Evolutionary conservation across 2,329 filamentous ascomycete genomes (phyloP).

Genomic region (Venturia nashicola): DNA sequence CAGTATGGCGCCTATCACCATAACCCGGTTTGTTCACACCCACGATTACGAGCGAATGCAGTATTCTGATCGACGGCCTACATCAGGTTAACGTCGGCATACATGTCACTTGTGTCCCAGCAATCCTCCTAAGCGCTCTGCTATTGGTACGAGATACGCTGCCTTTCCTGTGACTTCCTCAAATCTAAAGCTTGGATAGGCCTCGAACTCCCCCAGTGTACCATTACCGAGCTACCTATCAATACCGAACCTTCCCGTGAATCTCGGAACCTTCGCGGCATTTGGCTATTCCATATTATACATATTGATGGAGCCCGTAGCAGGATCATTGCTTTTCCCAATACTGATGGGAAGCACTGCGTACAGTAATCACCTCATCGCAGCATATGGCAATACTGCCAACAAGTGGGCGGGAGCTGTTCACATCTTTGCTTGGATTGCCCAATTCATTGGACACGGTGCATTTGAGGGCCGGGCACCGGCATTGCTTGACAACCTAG

Average conservation of each 20-base stretch:
- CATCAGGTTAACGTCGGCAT: conserved; percentile 60
- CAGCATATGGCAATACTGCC: conserved; percentile 45
- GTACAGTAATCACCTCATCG: conserved; percentile 60
- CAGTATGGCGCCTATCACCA: conserved; percentile 80
- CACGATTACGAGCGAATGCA: not conserved
- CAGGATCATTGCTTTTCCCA: conserved; percentile 63
- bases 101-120: conserved; percentile 67
- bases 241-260: conserved; percentile 45
- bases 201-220: conserved; percentile 43
- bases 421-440: conserved; percentile 67
- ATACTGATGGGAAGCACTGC: conserved; percentile 67
- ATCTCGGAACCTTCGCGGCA: conserved; percentile 44
- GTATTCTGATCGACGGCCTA: not conserved
- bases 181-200: conserved; percentile 24
- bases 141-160: conserved; percentile 46
- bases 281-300: conserved; percentile 67
- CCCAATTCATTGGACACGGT: conserved; percentile 87
- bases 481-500: conserved; percentile 77
- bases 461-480: conserved; percentile 79
- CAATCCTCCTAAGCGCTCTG: conserved; percentile 60
- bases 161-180: not conserved
- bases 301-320: conserved; percentile 85
- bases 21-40: conserved; percentile 41
- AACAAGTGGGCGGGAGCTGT: conserved; percentile 56
- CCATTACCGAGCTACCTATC: conserved; percentile 39